phyloP scores from a whole-genome alignment of 208 protist species.

The Wallacemonas sp. region DNA sequence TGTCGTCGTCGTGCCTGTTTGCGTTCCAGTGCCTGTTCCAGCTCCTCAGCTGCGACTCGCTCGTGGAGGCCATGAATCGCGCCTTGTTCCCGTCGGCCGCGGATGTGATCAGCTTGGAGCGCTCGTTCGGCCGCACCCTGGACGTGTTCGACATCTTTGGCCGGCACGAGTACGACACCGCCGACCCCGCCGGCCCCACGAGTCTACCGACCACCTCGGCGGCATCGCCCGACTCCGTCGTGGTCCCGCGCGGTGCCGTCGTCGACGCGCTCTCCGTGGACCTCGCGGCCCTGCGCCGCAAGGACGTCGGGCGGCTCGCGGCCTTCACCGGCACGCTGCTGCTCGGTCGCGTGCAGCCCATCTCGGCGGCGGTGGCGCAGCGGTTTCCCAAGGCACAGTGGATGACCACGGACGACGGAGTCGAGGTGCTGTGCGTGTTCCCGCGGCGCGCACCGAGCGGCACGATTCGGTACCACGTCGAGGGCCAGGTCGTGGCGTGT shows the following conservation, averaged over 20 bases:
- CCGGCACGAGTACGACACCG: slow-evolving; percentile 31
- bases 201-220: not conserved
- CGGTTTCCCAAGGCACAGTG: slow-evolving; percentile 60
- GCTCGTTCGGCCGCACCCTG: slow-evolving; percentile 81
- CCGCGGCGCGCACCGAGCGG: slow-evolving; percentile 38
- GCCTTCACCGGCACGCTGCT: slow-evolving; percentile 62
- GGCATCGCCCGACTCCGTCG: not conserved
- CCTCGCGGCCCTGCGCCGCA: slow-evolving; percentile 11
- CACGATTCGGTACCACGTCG: slow-evolving; percentile 82
- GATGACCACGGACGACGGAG: slow-evolving; percentile 54
- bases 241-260: not conserved
- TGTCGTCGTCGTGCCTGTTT: slow-evolving; percentile 70
- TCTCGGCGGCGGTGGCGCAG: slow-evolving; percentile 47
- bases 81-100: slow-evolving; percentile 72
- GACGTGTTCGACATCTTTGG: slow-evolving; percentile 79
- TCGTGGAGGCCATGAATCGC: slow-evolving; percentile 56
- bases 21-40: slow-evolving; percentile 61
- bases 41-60: slow-evolving; percentile 38
- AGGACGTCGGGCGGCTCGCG: slow-evolving; percentile 53
- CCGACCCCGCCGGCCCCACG: slow-evolving; percentile 16
- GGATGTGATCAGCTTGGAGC: slow-evolving; percentile 80
- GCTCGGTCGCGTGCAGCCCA: slow-evolving; percentile 25
- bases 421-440: slow-evolving; percentile 79
- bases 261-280: not conserved
- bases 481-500: slow-evolving; percentile 75